Conservation (phyloP, 768 basidiomycete species). For the Russula griseocarnosa region DNA sequence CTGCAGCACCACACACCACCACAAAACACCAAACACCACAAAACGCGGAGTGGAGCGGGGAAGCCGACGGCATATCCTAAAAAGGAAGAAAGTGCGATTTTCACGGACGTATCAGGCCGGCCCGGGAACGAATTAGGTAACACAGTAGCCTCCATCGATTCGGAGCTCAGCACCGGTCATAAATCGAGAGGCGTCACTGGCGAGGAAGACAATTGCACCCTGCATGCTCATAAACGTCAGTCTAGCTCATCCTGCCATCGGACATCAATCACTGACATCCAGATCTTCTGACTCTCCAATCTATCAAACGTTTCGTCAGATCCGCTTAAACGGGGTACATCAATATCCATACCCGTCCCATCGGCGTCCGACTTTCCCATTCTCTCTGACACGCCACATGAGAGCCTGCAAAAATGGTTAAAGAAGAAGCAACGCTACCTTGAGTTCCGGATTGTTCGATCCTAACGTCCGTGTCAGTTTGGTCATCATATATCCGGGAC, state of each 20-base stretch:
- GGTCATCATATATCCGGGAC: slow-evolving; percentile 94
- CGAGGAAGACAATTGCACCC: slow-evolving; percentile 87
- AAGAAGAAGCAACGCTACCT: slow-evolving; percentile 44
- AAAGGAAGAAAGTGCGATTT: slow-evolving; percentile 21
- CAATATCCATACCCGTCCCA: slow-evolving; percentile 63
- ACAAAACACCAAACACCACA: too few relatives aligned
- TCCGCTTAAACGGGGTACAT: not conserved
- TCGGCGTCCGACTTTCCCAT: slow-evolving; percentile 82
- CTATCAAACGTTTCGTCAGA: slow-evolving; percentile 37
- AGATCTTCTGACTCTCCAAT: slow-evolving; percentile 89
- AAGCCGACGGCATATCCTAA: slow-evolving; percentile 20
- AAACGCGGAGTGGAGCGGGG: slow-evolving; percentile 14
- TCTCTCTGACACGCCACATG: slow-evolving; percentile 51
- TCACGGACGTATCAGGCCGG: not conserved
- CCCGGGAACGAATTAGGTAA: slow-evolving; percentile 41
- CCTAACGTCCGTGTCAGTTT: slow-evolving; percentile 83
- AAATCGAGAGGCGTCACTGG: slow-evolving; percentile 85
- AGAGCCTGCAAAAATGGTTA: slow-evolving; percentile 7
- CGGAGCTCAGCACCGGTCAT: slow-evolving; percentile 84
- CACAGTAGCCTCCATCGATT: slow-evolving; percentile 88
- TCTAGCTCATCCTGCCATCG: too few relatives aligned
- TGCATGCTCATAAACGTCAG: slow-evolving; percentile 31
- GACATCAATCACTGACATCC: slow-evolving; percentile 53
- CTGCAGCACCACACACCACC: not conserved
- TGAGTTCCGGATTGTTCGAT: slow-evolving; percentile 66